phyloP scores from a whole-genome alignment of 768 basidiomycete species.

The Trametes meyenii region DNA sequence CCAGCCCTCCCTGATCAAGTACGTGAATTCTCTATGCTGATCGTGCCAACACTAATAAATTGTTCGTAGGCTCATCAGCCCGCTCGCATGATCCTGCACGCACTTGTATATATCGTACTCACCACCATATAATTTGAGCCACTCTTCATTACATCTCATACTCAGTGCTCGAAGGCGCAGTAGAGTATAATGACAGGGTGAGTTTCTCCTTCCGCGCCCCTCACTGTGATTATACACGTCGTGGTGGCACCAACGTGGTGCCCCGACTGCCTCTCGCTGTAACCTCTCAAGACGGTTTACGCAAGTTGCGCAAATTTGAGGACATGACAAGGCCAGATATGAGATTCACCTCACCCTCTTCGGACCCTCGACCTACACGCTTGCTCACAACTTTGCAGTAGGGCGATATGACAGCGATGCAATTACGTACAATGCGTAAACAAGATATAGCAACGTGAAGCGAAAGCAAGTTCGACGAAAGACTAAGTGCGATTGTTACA shows the following conservation, averaged over 20 bases:
- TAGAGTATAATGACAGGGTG: slow-evolving; percentile 7
- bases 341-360: slow-evolving; percentile 42
- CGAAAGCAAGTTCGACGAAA: slow-evolving; percentile 12
- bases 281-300: slow-evolving; percentile 59
- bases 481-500: slow-evolving; percentile 41
- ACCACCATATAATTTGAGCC: slow-evolving; percentile 19
- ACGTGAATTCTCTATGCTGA: slow-evolving; percentile 36
- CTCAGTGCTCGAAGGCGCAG: neutral
- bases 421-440: slow-evolving; percentile 1
- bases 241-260: slow-evolving; percentile 57
- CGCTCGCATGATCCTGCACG: slow-evolving; percentile 69
- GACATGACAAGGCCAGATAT: slow-evolving; percentile 91
- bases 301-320: slow-evolving; percentile 44
- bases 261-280: slow-evolving; percentile 37
- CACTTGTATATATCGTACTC: slow-evolving; percentile 26
- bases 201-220: slow-evolving; percentile 9
- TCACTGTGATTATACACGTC: slow-evolving; percentile 61
- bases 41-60: neutral
- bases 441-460: neutral
- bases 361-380: neutral
- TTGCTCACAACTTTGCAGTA: neutral
- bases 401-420: neutral
- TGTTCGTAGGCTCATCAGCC: slow-evolving; percentile 79
- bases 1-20: slow-evolving; percentile 96
- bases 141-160: neutral